Conservation (phyloP, 139 green algal species). For the Diplosphaera chodatii region DNA sequence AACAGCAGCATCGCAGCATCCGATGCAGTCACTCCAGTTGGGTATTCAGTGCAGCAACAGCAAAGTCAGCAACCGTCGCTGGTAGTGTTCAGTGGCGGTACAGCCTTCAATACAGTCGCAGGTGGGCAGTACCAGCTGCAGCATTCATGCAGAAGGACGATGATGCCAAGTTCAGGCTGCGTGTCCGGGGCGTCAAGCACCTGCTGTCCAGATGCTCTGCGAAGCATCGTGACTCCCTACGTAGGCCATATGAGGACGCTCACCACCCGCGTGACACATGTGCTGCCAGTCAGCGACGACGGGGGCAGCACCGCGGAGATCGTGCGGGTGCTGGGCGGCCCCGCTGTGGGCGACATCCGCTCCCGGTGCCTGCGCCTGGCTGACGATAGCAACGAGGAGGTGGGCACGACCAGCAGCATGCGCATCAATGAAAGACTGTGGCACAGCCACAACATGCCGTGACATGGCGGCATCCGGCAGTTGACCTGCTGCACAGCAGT, state of each 20-base stretch:
- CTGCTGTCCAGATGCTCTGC: no score
- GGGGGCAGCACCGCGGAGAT: constrained; percentile 96
- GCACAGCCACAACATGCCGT: no score
- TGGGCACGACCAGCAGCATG: neutral
- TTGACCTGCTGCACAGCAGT: no score
- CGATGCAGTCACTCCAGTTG: no score
- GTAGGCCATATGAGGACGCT: constrained; percentile 58
- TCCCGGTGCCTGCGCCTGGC: constrained; percentile 90
- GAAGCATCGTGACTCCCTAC: neutral
- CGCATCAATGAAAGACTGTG: no score
- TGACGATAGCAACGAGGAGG: constrained; percentile 80
- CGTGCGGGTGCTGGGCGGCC: constrained; percentile 92
- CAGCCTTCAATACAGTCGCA: constrained; percentile 96
- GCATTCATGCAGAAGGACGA: no score
- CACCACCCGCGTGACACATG: constrained; percentile 82
- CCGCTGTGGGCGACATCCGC: constrained; percentile 95
- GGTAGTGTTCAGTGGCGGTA: constrained; percentile 92
- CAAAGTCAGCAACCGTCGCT: constrained; percentile 31
- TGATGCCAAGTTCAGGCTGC: no score
- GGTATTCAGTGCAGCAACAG: no score
- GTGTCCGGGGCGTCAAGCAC: no score
- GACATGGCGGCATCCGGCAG: no score
- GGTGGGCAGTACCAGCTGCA: constrained; percentile 12
- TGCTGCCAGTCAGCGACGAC: constrained; percentile 96
- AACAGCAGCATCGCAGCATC: no score